Conservation (phyloP, 2,329 filamentous ascomycete species). For the Botrytis fabae region DNA sequence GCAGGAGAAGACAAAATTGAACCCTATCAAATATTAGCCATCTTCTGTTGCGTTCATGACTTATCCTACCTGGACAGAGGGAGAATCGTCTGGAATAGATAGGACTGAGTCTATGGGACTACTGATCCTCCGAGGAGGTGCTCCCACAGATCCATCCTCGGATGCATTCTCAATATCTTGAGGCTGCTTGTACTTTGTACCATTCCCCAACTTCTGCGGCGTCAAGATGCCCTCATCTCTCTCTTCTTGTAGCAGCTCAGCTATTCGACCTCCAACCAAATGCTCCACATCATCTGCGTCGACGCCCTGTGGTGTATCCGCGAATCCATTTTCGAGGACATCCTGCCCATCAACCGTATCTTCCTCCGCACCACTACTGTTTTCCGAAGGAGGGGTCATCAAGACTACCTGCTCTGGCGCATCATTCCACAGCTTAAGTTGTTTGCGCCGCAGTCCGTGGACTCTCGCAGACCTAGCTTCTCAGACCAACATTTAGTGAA, state of each 20-base stretch:
- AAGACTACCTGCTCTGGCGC: conserved; percentile 44
- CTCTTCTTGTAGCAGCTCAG: conserved; percentile 37
- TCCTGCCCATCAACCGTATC: conserved; percentile 53
- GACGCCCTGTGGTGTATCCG: conserved; percentile 5
- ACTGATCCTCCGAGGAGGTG: conserved; percentile 54
- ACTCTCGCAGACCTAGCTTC: conserved; percentile 28
- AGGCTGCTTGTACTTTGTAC: conserved; percentile 38
- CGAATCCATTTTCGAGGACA: conserved; percentile 42
- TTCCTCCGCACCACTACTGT: conserved; percentile 60
- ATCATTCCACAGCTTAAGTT: conserved; percentile 35
- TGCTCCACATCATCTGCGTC: conserved; percentile 31
- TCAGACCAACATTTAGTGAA: conserved; percentile 31
- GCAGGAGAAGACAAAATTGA: conserved; percentile 66
- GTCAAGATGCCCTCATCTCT: conserved; percentile 32
- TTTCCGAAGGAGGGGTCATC: conserved; percentile 71
- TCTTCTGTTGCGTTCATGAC: neutral
- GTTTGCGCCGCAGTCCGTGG: conserved; percentile 36
- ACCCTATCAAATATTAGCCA: conserved; percentile 47
- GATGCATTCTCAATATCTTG: conserved; percentile 49
- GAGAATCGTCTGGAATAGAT: conserved; percentile 80
- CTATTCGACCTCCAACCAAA: conserved; percentile 42
- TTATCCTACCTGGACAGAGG: conserved; percentile 70
- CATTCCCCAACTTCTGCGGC: conserved; percentile 40
- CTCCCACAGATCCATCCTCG: conserved; percentile 56
- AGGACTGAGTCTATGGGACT: conserved; percentile 69